Evolutionary conservation across 2,329 filamentous ascomycete species (phyloP).

Genomic region (Fusarium algeriense): DNA sequence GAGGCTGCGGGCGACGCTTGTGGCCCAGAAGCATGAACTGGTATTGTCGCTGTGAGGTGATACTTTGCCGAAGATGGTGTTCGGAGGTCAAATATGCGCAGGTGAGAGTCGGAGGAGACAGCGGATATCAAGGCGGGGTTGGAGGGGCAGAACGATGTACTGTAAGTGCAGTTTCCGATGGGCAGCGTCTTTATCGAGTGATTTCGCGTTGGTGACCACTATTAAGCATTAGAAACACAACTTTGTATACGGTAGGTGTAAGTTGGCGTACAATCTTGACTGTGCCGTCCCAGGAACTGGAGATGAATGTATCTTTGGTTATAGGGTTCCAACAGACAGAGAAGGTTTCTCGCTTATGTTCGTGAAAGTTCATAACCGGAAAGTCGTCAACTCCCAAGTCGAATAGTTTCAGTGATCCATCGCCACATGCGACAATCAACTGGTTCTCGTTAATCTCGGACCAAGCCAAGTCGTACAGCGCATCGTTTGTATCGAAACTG

Average conservation of each 20-base stretch:
- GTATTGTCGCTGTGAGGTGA: slow-evolving; percentile 84
- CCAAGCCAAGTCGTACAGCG: slow-evolving; percentile 94
- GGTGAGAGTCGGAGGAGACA: slow-evolving; percentile 88
- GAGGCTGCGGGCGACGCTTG: slow-evolving; percentile 53
- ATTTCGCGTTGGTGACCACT: slow-evolving; percentile 86
- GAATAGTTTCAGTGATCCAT: slow-evolving; percentile 95
- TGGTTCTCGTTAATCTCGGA: slow-evolving; percentile 98
- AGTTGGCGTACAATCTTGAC: slow-evolving; percentile 77
- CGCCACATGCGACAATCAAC: slow-evolving; percentile 87
- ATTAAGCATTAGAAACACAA: slow-evolving; percentile 8
- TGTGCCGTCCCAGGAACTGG: slow-evolving; percentile 95
- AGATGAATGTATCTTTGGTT: slow-evolving; percentile 89
- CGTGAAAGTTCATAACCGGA: slow-evolving; percentile 90
- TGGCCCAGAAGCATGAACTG: slow-evolving; percentile 79
- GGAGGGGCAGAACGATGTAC: slow-evolving; percentile 88
- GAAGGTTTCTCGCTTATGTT: slow-evolving; percentile 94
- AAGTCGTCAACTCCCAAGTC: slow-evolving; percentile 85
- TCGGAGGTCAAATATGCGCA: slow-evolving; percentile 92
- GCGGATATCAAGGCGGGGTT: slow-evolving; percentile 87
- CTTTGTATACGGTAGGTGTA: not conserved
- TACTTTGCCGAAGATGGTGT: slow-evolving; percentile 88
- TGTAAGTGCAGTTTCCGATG: slow-evolving; percentile 94
- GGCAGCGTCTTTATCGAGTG: slow-evolving; percentile 87
- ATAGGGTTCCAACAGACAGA: slow-evolving; percentile 93
- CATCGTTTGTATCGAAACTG: slow-evolving; percentile 96